Percentiles rank a stretch among this genome's conserved stretches.
Evolutionary conservation across 345 rosid species (phyloP).

Genomic region (Eucalyptus guilfoylei): DNA sequence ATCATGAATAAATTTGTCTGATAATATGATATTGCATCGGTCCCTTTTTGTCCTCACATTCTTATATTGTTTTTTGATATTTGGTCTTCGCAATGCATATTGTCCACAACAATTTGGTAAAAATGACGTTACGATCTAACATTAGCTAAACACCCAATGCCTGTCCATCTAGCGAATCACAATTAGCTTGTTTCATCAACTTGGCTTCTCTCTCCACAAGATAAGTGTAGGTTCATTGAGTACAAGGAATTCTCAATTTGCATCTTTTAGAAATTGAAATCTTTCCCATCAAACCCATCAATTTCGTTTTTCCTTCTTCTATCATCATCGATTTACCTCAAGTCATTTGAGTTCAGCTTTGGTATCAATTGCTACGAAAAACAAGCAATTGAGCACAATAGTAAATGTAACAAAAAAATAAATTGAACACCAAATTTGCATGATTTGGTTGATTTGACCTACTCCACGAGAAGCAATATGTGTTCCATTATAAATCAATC

Average conservation of each 20-base stretch:
- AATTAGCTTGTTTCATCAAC: not conserved
- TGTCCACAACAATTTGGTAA: not conserved
- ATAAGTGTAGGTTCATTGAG: accelerated
- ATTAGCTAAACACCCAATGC: not conserved
- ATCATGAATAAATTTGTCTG: not conserved
- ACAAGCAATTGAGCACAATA: not conserved
- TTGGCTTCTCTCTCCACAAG: not conserved
- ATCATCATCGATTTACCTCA: not conserved
- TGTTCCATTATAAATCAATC: not conserved
- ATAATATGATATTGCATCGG: not conserved
- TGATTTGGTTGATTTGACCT: not conserved
- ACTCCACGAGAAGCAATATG: accelerated
- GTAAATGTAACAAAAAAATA: not conserved
- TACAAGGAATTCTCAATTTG: not conserved
- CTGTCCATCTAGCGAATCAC: not conserved
- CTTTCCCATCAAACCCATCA: not conserved
- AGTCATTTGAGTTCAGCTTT: not conserved
- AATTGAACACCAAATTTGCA: not conserved
- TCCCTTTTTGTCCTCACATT: not conserved
- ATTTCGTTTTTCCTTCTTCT: not conserved
- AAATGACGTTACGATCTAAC: not conserved
- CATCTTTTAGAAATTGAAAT: not conserved
- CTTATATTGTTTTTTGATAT: not conserved
- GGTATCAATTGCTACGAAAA: not conserved
- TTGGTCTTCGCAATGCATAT: not conserved